Evolutionary conservation across 495 filamentous ascomycete species (phyloP).

Genomic region (Neurospora sp.): DNA sequence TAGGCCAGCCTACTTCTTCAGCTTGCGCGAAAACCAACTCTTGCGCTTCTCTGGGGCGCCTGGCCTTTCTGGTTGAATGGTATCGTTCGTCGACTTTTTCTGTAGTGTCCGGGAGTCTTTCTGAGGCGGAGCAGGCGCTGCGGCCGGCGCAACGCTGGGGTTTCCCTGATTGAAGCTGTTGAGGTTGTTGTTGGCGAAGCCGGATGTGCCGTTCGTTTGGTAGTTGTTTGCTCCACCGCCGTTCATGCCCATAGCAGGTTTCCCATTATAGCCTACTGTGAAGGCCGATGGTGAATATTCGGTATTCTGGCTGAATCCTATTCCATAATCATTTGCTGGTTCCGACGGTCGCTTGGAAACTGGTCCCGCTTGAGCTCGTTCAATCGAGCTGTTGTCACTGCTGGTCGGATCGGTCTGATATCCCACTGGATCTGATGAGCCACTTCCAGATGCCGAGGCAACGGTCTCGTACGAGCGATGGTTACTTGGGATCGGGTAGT

Average conservation of each 20-base stretch:
- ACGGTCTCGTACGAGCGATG: conserved; percentile 78
- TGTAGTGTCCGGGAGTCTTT: conserved; percentile 26
- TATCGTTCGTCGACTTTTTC: conserved; percentile 23
- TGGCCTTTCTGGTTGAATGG: conserved; percentile 23
- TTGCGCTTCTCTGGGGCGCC: conserved; percentile 59
- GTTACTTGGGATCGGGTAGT: conserved; percentile 58
- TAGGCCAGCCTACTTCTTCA: background rate
- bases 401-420: conserved; percentile 77
- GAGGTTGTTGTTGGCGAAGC: conserved; percentile 1
- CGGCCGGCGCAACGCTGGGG: conserved; percentile 2
- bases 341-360: conserved; percentile 33
- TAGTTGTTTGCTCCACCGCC: conserved; percentile 2
- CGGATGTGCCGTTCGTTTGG: conserved; percentile 1
- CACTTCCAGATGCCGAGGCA: conserved; percentile 59
- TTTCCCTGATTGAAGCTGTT: background rate
- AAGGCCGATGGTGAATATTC: conserved; percentile 26
- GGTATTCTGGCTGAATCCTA: conserved; percentile 31
- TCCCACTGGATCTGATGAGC: conserved; percentile 59
- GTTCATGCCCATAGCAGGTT: background rate
- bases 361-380: conserved; percentile 51
- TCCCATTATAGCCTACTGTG: conserved; percentile 16
- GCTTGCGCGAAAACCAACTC: conserved; percentile 69
- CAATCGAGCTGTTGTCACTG: conserved; percentile 82
- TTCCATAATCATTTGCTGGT: conserved; percentile 37
- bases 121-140: conserved; percentile 26